phyloP scores from a whole-genome alignment of 345 rosid species.

The Brassica cretica region DNA sequence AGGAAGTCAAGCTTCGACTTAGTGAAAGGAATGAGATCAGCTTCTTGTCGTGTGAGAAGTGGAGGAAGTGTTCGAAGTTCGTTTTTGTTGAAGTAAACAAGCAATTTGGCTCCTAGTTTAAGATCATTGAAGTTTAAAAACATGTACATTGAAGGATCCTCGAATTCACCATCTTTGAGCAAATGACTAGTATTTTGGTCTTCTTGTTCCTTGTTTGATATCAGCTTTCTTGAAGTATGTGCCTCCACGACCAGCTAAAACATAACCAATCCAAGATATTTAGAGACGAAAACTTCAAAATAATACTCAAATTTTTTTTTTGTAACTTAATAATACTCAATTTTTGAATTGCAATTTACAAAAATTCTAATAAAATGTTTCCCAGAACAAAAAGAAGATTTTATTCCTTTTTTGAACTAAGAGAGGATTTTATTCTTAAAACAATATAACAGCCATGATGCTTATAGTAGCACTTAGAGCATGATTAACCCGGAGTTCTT shows the following conservation, averaged over 20 bases:
- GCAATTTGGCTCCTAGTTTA: slow-evolving; percentile 44
- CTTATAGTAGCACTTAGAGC: not conserved
- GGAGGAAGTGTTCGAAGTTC: slow-evolving; percentile 47
- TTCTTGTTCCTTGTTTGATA: slow-evolving; percentile 31
- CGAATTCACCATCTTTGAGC: slow-evolving; percentile 35
- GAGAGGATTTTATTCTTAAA: not conserved
- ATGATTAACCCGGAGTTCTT: too few relatives aligned
- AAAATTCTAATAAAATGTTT: not conserved
- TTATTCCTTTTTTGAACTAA: not conserved
- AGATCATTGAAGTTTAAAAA: slow-evolving; percentile 57
- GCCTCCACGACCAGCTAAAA: slow-evolving; percentile 33
- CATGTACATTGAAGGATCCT: slow-evolving; percentile 49
- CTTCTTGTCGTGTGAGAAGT: slow-evolving; percentile 58
- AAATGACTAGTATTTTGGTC: slow-evolving; percentile 12
- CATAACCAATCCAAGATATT: not conserved
- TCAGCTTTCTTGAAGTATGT: slow-evolving; percentile 32
- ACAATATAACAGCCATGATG: too few relatives aligned
- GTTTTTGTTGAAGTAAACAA: slow-evolving; percentile 43
- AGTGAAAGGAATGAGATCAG: slow-evolving; percentile 63
- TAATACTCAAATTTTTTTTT: not conserved
- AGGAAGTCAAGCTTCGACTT: slow-evolving; percentile 47
- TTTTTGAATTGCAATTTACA: not conserved
- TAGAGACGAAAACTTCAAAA: not conserved
- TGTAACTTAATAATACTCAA: too few relatives aligned
- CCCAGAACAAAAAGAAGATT: not conserved